Base-by-base conservation (phyloP, 2,329 filamentous ascomycete genomes). In the Ascochyta viciae-villosae region DNA sequence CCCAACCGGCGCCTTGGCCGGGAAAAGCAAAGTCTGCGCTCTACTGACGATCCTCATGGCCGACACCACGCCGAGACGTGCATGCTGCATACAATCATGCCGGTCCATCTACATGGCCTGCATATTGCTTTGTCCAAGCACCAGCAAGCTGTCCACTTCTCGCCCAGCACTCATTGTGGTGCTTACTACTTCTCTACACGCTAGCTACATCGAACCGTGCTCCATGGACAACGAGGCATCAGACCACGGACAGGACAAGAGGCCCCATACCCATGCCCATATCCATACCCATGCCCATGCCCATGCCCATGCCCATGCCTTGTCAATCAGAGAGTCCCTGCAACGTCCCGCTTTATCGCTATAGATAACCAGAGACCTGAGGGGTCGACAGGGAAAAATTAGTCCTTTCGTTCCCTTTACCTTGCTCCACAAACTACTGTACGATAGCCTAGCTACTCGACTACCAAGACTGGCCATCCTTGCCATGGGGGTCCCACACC, bases 1-100 rank as follows among this genome's bases (percentile, higher is more conserved):
- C 58, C 63, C 62, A 68, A 65, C 65, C 66, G 60, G 62, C 61
- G 51, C 53, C 15, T 52, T 56, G 60, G 57, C 64, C 61, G 66
- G 47, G 47, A 56, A 51, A 51, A 56, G 42, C 31, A 51, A 56
- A 48, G 53, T 44, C 53, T 48, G 53, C 53, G 47, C 42, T 50
- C 33, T 23, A 39, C 42, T 44, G 43, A 16, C 48, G 47, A 51
- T 56, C 53, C 26, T 39, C 47, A 56, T 37, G 53, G 47, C 48
- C 47, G 53, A 51, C 48, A 39, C 47, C 37, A 33, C 43, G 43
- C 53, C 43, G 53, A 56, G 31, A 51, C 47, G 48, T 51, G 47
- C 53, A 51, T 51, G 47, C 47, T 35, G 38, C 53, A 48, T 43
- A 34, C 38, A 46, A 42, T 19, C 35, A 47, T 29, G 29, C 46